Percentiles rank a stretch among this genome's conserved stretches.
phyloP scores from a whole-genome alignment of 2,329 filamentous ascomycete species.

The Emergomyces africanus region DNA sequence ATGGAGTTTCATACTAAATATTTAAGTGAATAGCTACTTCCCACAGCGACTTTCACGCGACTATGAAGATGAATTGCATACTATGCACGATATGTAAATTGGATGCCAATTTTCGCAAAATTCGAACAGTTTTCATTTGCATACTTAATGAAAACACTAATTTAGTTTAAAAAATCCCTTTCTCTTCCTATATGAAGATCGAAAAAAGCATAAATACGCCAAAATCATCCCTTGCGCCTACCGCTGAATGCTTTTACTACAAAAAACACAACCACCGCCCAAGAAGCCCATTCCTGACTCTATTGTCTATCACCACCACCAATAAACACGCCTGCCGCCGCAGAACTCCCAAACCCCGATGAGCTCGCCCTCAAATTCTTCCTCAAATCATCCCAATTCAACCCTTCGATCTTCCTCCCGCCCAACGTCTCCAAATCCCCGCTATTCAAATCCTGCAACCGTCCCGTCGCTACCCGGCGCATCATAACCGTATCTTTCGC shows the following conservation, averaged over 20 bases:
- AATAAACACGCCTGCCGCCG: neutral
- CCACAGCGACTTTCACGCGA: too few relatives aligned
- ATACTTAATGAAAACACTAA: neutral
- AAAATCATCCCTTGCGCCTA: conserved; percentile 1
- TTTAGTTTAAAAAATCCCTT: neutral
- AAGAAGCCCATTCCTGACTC: neutral
- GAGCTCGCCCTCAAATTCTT: conserved; percentile 18
- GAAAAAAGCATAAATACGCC: neutral
- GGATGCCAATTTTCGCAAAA: neutral
- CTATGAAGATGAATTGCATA: too few relatives aligned
- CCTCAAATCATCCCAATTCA: conserved; percentile 40
- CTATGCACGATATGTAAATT: too few relatives aligned
- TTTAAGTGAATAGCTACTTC: too few relatives aligned
- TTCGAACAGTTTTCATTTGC: neutral
- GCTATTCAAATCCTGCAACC: conserved; percentile 21
- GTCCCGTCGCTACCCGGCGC: conserved; percentile 57
- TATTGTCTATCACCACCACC: neutral
- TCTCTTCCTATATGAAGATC: neutral
- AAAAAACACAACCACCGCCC: too few relatives aligned
- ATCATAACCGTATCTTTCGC: conserved; percentile 64
- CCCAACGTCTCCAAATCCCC: conserved; percentile 26
- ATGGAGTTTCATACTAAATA: too few relatives aligned
- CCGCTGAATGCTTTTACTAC: neutral
- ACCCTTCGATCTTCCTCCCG: conserved; percentile 36
- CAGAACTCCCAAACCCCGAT: neutral